Evolutionary conservation across 257 asterid species (phyloP), one percentile per base, ranked within the genome.

Genomic region (Nicotiana obtusifolia): DNA sequence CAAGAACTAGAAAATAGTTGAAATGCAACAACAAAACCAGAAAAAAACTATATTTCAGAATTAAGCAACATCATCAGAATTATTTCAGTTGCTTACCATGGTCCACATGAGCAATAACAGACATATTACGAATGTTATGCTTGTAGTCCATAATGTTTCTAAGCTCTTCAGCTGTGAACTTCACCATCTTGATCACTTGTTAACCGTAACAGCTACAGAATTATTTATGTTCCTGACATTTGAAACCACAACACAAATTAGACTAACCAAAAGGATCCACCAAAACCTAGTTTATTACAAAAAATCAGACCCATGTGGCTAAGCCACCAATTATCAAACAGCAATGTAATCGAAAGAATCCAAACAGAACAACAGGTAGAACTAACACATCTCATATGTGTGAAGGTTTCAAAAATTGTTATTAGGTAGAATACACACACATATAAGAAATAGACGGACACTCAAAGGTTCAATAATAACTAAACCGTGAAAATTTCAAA

Each of bases 91-190:
- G 4, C 62, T 82, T 83, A 88, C 90, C 89, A 68, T 88, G 89
- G 68, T 88, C 90, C n/a, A 87, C 90, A 44, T 87, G 90, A 2
- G 90, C 90, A 84, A 88, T 88, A 28, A 88, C 89, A 31, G 90
- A 88, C 90, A 88, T 88, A 37, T 88, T 88, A 37, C 90, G 84
- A 24, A 88, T 88, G 77, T 88, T 88, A 61, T 85, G 87, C 86
- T 85, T 88, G 22, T 2, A 81, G 85, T 88, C 90, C 90, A 88
- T 88, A 84, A 85, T 88, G 85, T 81, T 82, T 0, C 90, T 76
- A 35, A 85, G 89, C 81, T 69, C 90, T 14, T 85, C 89, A 37
- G 84, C 89, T 22, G 90, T 88, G 77, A 88, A 88, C 90, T 88
- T 88, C 89, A 88, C 90, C 90, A 85, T 85, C 80, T 77, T 19